Percentiles rank a stretch among this genome's conserved stretches.
Conservation (phyloP, 164 flowering plant genomes). For the Chloranthus sessilifolius region DNA sequence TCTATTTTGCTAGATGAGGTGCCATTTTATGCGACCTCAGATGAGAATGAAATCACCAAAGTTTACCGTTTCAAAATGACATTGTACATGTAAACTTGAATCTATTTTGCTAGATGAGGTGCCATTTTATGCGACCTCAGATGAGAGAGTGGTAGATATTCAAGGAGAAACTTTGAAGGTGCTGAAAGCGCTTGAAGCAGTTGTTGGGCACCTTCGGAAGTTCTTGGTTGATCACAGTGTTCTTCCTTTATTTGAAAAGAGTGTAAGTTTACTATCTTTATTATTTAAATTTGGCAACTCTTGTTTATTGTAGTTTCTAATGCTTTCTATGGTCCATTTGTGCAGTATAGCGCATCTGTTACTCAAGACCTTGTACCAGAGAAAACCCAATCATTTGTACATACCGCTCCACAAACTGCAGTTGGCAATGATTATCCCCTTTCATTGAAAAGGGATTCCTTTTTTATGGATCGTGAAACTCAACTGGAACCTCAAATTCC, state of each 20-base stretch:
- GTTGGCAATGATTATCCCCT: slow-evolving; percentile 44
- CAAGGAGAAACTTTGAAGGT: slow-evolving; percentile 85
- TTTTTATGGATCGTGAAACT: slow-evolving; percentile 55
- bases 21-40: slow-evolving; percentile 61
- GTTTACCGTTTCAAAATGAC: too few relatives aligned
- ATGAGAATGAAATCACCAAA: too few relatives aligned
- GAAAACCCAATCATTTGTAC: slow-evolving; percentile 28
- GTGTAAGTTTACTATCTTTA: slow-evolving; percentile 37
- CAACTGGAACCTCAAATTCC: slow-evolving; percentile 44
- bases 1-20: slow-evolving; percentile 56
- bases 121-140: slow-evolving; percentile 61
- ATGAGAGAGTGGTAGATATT: slow-evolving; percentile 82
- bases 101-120: slow-evolving; percentile 56
- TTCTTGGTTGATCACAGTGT: slow-evolving; percentile 93
- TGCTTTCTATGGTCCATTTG: too few relatives aligned
- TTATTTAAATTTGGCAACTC: too few relatives aligned
- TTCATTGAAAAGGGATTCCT: slow-evolving; percentile 48
- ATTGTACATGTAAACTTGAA: not conserved
- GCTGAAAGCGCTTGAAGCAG: slow-evolving; percentile 74
- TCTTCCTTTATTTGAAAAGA: slow-evolving; percentile 79
- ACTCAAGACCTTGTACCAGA: slow-evolving; percentile 57
- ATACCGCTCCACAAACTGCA: slow-evolving; percentile 36
- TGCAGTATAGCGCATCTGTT: slow-evolving; percentile 44
- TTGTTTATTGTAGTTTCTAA: too few relatives aligned
- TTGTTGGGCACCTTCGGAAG: slow-evolving; percentile 79